These are phyloP conservation scores for Corinectria fuckeliana DNA, from an alignment of 2,329 filamentous ascomycete genomes.

Conservation along the genomic window DNA sequence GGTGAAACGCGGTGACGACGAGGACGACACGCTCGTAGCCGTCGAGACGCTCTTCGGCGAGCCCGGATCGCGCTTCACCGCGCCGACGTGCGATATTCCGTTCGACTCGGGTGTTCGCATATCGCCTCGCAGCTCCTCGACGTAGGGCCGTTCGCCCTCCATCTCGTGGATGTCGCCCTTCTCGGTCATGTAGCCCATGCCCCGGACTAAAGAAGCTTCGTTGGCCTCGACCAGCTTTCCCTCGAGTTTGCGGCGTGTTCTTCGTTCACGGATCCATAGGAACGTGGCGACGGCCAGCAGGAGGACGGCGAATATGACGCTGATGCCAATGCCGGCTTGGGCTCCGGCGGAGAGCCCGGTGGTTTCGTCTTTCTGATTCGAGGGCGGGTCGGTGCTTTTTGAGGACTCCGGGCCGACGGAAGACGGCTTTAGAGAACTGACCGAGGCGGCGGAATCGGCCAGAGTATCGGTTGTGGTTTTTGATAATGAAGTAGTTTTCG, in stretches of 20 bases:
- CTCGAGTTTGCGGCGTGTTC: constrained; percentile 22
- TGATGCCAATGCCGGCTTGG: constrained; percentile 30
- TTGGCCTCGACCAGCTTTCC: constrained; percentile 16
- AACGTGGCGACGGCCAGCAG: constrained; percentile 22
- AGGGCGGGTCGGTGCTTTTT: background rate
- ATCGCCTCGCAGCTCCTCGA: constrained; percentile 27
- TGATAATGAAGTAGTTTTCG: constrained; percentile 4
- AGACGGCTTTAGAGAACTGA: background rate
- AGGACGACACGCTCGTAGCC: background rate
- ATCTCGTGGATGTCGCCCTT: constrained; percentile 27
- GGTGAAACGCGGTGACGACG: background rate
- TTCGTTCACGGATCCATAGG: constrained; percentile 33
- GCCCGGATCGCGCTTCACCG: background rate
- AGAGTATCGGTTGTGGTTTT: background rate
- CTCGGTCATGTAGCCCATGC: background rate
- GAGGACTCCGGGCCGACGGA: constrained; percentile 12
- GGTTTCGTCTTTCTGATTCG: background rate
- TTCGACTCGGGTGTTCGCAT: constrained; percentile 32
- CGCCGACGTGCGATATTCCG: background rate
- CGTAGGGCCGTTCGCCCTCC: constrained; percentile 31
- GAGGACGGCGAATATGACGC: constrained; percentile 23
- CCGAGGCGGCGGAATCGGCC: background rate
- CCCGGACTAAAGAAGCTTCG: background rate
- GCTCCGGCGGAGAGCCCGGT: constrained; percentile 20
- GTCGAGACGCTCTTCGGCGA: background rate